A percentile compares a stretch with the other conserved stretches of the same genome.
phyloP scores from a whole-genome alignment of 2,329 filamentous ascomycete genomes.

The Diaporthe australafricana region DNA sequence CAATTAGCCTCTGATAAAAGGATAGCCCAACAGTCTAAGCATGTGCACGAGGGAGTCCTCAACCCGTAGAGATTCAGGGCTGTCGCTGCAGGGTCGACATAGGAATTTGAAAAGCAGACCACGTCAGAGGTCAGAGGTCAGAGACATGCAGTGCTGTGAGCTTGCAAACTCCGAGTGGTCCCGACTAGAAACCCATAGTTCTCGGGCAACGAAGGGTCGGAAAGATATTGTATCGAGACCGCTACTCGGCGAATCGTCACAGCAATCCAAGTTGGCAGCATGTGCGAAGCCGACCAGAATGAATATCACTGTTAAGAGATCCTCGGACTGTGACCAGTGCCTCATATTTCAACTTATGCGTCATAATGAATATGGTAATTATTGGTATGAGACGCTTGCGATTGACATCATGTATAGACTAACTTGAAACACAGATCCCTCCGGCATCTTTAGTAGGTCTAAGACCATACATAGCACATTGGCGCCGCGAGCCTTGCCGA shows the following conservation, averaged over 20 bases:
- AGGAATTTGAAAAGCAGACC: background rate
- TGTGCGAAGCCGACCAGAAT: background rate
- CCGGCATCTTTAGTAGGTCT: background rate
- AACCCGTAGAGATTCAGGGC: background rate
- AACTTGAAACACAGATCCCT: rapidly evolving
- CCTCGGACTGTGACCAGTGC: background rate
- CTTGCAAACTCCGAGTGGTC: background rate
- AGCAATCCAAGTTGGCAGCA: background rate
- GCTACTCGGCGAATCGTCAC: background rate
- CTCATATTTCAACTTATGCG: no score
- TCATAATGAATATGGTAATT: no score
- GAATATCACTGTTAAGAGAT: background rate
- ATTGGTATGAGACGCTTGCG: background rate
- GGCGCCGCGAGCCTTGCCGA: background rate
- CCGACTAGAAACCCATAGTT: background rate
- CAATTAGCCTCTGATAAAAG: background rate
- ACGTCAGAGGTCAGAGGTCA: background rate
- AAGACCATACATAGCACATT: background rate
- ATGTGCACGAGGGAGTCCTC: background rate
- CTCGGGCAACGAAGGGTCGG: background rate
- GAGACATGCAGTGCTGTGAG: background rate
- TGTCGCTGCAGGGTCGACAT: background rate
- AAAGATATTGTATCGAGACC: background rate
- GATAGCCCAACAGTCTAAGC: background rate
- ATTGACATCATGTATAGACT: background rate